Conservation (phyloP, 2,329 filamentous ascomycete species). For the Beauveria asiatica region DNA sequence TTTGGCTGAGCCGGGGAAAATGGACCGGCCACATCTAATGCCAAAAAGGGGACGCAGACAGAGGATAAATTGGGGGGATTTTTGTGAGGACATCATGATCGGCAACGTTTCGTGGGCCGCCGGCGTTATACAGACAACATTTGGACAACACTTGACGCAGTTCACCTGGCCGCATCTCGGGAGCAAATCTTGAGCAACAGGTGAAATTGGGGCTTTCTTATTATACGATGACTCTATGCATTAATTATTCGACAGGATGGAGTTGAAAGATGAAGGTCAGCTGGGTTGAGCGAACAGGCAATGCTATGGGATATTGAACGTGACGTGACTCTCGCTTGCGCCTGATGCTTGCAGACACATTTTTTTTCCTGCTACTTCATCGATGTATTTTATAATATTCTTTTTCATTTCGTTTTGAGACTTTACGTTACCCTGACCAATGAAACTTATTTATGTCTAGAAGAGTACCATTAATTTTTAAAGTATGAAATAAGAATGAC, state of each 20-base stretch:
- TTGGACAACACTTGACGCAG: slow-evolving; percentile 8
- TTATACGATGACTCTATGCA: slow-evolving; percentile 4
- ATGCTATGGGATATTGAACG: background rate
- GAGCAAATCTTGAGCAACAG: background rate
- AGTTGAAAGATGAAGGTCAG: background rate
- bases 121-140: slow-evolving; percentile 10
- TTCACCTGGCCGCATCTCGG: background rate
- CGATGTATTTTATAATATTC: slow-evolving; percentile 8
- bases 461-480: too few species aligned
- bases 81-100: slow-evolving; percentile 8
- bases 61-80: background rate
- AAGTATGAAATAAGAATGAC: too few species aligned
- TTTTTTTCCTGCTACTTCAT: background rate
- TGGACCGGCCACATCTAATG: background rate
- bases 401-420: background rate
- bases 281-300: background rate
- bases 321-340: background rate
- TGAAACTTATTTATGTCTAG: background rate
- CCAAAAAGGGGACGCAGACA: background rate
- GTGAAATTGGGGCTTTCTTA: background rate
- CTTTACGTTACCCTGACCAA: background rate
- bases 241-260: slow-evolving; percentile 1
- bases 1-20: slow-evolving; percentile 21
- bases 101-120: slow-evolving; percentile 4
- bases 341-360: background rate